Conservation (phyloP, 2,329 filamentous ascomycete genomes). For the Arthroderma sp. region DNA sequence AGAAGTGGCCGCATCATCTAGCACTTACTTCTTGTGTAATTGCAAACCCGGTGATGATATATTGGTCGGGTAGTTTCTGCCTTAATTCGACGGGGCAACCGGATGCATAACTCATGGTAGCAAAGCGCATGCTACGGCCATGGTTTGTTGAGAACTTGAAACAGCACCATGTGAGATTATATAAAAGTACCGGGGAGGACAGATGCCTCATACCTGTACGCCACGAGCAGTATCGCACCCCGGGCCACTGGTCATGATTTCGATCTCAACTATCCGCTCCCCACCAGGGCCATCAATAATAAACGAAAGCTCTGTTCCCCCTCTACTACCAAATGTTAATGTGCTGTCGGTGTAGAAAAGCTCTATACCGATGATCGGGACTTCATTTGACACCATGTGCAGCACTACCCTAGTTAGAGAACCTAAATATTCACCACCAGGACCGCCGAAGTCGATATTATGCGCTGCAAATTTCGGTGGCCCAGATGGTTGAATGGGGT, state of each 20-base stretch:
- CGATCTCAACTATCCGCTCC: constrained; percentile 2
- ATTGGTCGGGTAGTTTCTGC: not conserved
- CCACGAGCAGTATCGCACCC: not conserved
- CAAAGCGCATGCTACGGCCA: constrained; percentile 1
- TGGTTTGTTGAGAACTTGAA: constrained; percentile 2
- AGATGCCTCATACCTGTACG: not conserved
- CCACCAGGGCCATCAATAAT: constrained; percentile 3
- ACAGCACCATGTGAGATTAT: no score
- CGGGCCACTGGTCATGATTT: not conserved
- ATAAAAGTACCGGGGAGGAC: no score
- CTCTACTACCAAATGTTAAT: not conserved
- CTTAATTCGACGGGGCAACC: not conserved
- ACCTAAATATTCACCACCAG: not conserved
- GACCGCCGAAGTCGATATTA: constrained; percentile 4
- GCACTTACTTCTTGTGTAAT: constrained; percentile 2
- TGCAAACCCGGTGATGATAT: constrained; percentile 3
- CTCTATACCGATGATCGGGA: constrained; percentile 1
- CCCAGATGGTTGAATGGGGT: no score
- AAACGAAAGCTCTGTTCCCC: not conserved
- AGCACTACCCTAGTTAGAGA: not conserved
- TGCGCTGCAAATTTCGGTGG: not conserved
- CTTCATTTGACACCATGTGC: not conserved
- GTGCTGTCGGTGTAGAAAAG: constrained; percentile 2
- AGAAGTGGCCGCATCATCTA: no score
- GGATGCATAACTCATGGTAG: not conserved